Base-by-base conservation (phyloP, 1,284 basidiomycete genomes). In the Papiliotrema flavescens region DNA sequence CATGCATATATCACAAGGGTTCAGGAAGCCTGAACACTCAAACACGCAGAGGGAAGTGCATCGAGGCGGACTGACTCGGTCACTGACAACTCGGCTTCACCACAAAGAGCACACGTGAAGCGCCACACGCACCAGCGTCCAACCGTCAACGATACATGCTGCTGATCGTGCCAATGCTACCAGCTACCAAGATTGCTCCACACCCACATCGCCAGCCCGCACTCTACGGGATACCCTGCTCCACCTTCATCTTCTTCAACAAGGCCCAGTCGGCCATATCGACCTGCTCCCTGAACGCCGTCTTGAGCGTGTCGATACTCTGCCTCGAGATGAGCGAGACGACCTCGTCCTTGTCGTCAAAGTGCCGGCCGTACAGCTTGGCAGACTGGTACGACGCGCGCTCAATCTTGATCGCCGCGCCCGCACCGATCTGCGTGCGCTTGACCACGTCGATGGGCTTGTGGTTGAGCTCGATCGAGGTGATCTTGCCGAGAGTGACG, bases 401-500 rank as follows among this genome's bases (percentile, higher is more conserved):
- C 75, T 99, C 96, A 61, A 98, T 97, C 82, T 98, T 98, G 71
- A 98, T 90, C 0, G 96, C 96, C 19, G 98, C 95, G 75, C 95
- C 95, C 56, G 84, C 95, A 69, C 93, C 95, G 24, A 90, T 87
- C 74, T 98, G 92, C 17, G 85, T 83, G 77, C 90, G 92, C 80
- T 95, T 96, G 64, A 98, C 84, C 24, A 95, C 81, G 81, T 67
- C 74, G 68, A 88, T 87, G 19, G 93, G 88, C 55, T 82, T 80
- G 79, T 95, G 91, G 71, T 97, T 97, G 72, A 97, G 95, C 75
- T 97, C 94, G 65, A 97, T 78, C 2, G 90, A 94, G 1, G 94
- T 93, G 58, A 99, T 90, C 76, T 95, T 96, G 49, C 96, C 96
- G 26, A 98, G 83, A 56, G 88, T 83, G 50, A 98, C 85, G 56